Conservation (phyloP, 306 rosid genomes). For the Citrullus colocynthis region DNA sequence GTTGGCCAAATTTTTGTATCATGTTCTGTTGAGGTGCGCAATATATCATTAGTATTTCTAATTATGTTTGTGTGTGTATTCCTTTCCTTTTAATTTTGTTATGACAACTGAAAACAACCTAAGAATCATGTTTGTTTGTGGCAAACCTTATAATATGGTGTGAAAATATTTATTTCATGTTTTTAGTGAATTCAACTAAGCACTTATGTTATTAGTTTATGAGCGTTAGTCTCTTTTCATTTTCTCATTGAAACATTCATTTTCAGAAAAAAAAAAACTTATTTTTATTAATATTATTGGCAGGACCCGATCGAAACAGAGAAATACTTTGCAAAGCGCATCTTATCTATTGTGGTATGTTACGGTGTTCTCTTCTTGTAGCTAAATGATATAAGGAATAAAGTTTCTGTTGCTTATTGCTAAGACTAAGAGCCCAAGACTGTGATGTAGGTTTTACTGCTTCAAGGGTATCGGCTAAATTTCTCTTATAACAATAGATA, state of each 20-base stretch:
- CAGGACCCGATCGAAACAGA: conserved; percentile 93
- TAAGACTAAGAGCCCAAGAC: not conserved
- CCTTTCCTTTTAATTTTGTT: too few relatives aligned
- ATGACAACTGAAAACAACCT: not conserved
- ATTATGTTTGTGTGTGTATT: not conserved
- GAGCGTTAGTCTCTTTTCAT: too few relatives aligned
- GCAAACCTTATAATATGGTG: not conserved
- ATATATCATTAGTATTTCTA: not conserved
- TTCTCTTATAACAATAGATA: not conserved
- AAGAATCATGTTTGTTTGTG: not conserved
- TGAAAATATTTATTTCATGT: not conserved
- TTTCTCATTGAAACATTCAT: too few relatives aligned
- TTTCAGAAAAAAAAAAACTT: not conserved
- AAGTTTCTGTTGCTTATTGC: not conserved
- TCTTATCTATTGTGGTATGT: conserved; percentile 87
- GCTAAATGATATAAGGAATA: not conserved
- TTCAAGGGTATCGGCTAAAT: not conserved
- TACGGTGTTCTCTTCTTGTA: conserved; percentile 1
- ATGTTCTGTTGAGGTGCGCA: conserved; percentile 65
- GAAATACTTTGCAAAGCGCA: conserved; percentile 75
- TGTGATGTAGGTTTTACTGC: not conserved
- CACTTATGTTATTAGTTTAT: not conserved
- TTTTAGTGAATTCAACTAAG: not conserved
- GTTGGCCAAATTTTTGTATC: conserved; percentile 69
- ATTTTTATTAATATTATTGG: conserved; percentile 14